phyloP scores from a whole-genome alignment of 495 filamentous ascomycete species.

The Podospora anserina region DNA sequence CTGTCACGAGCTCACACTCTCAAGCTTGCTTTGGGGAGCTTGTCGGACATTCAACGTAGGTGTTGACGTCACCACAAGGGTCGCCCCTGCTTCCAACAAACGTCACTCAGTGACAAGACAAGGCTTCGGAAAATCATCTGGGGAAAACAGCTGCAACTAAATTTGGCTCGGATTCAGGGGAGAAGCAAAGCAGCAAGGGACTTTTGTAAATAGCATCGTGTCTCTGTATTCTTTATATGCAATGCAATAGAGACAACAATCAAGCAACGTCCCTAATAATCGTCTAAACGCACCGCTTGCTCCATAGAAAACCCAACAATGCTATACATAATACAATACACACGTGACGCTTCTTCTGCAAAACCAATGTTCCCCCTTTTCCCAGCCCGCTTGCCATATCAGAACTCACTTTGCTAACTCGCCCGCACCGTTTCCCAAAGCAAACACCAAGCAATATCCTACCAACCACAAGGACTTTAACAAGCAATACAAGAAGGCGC shows the following conservation, averaged over 20 bases:
- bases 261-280: not conserved
- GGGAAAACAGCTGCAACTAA: not conserved
- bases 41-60: not conserved
- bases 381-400: not conserved
- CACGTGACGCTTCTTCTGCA: not conserved
- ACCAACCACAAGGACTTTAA: not conserved
- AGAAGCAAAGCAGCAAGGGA: not conserved
- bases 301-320: not conserved
- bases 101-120: not conserved
- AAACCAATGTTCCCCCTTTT: not conserved
- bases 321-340: not conserved
- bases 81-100: not conserved
- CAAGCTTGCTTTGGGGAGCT: not conserved
- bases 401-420: not conserved
- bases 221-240: not conserved
- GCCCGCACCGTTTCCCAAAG: not conserved
- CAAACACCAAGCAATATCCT: not conserved
- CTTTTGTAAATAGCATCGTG: not conserved
- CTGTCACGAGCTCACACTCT: not conserved
- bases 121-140: not conserved
- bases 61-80: not conserved
- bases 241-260: not conserved
- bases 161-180: not conserved
- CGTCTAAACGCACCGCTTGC: not conserved
- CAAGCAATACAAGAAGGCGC: constrained; percentile 9